Evolutionary conservation across 441 rosid species (phyloP).

Genomic region (Brassica balearica): DNA sequence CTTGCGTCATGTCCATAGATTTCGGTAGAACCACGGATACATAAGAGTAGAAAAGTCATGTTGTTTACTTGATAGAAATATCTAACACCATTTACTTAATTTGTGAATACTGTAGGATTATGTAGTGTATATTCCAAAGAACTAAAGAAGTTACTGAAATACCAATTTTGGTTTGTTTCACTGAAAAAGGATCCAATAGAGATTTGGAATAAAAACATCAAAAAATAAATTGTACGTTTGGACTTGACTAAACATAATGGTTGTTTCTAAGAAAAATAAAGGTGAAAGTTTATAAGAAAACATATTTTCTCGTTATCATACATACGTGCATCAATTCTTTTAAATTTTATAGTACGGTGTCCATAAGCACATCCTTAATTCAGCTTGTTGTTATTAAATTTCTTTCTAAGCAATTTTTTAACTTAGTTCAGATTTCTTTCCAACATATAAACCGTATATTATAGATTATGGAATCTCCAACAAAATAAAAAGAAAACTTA

Average conservation of each 20-base stretch:
- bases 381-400: not conserved
- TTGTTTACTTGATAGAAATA: too few species aligned
- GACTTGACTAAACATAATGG: not conserved
- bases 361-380: not conserved
- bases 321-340: not conserved
- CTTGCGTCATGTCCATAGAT: too few species aligned
- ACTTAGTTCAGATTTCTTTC: not conserved
- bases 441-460: not conserved
- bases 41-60: too few species aligned
- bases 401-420: not conserved
- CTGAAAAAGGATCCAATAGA: not conserved
- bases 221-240: slow-evolving; percentile 1
- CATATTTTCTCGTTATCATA: slow-evolving; percentile 2
- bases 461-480: not conserved
- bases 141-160: not conserved
- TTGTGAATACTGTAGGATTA: too few species aligned
- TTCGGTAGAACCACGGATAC: too few species aligned
- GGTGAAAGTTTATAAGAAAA: slow-evolving; percentile 2
- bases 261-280: not conserved
- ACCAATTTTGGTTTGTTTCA: not conserved
- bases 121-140: too few species aligned
- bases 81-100: too few species aligned
- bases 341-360: not conserved
- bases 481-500: not conserved
- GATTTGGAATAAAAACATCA: not conserved